A percentile compares a stretch with the other conserved stretches of the same genome.
phyloP scores from a whole-genome alignment of 164 flowering plant species.

The Euptelea pleiosperma region DNA sequence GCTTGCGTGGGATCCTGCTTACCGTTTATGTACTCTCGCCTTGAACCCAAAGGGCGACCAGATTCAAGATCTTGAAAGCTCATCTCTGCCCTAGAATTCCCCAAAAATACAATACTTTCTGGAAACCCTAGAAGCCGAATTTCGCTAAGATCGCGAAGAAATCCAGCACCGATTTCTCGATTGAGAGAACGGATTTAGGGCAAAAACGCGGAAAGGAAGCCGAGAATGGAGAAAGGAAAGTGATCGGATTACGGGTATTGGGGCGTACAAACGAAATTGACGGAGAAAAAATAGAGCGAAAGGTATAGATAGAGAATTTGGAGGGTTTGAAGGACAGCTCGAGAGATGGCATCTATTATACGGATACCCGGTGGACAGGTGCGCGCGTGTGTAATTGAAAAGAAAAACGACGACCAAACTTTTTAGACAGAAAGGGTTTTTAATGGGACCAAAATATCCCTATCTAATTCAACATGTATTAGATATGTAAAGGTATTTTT shows the following conservation, averaged over 20 bases:
- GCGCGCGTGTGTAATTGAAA: no score
- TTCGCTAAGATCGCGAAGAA: not conserved
- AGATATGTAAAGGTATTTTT: no score
- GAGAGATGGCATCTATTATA: no score
- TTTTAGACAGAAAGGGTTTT: no score
- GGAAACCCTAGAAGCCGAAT: conserved; percentile 15
- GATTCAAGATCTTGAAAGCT: conserved; percentile 63
- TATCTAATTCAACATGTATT: no score
- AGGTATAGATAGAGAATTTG: not conserved
- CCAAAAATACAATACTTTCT: not conserved
- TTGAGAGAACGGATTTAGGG: not conserved
- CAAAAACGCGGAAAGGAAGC: no score
- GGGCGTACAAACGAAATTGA: not conserved
- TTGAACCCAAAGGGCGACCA: conserved; percentile 28
- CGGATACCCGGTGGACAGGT: no score
- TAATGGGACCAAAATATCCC: no score
- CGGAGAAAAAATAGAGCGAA: not conserved
- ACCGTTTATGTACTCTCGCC: conserved; percentile 22
- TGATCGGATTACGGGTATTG: not conserved
- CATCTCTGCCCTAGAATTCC: conserved; percentile 33
- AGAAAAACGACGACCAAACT: no score
- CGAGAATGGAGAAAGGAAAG: not conserved
- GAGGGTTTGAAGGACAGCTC: no score
- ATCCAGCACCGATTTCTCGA: not conserved
- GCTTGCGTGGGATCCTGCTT: conserved; percentile 51